phyloP scores from a whole-genome alignment of 331 rosid species.

The Pyracantha coccinea region DNA sequence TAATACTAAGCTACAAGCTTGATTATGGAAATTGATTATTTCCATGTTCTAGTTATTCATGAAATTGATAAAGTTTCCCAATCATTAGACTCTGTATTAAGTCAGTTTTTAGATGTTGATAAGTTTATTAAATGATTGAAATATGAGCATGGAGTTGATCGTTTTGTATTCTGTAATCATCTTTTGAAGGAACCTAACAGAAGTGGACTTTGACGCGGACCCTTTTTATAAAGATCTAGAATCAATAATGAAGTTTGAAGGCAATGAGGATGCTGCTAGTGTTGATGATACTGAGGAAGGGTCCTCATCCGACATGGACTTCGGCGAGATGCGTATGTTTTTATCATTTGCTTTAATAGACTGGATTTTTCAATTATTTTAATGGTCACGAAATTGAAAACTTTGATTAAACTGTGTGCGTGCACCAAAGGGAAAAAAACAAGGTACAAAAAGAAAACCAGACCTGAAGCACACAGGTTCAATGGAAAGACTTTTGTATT shows the following conservation, averaged over 20 bases:
- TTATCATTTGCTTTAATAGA: background rate
- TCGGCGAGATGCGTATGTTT: slow-evolving; percentile 39
- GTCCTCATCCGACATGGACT: slow-evolving; percentile 69
- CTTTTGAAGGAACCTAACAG: slow-evolving; percentile 56
- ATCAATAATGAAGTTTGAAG: slow-evolving; percentile 54
- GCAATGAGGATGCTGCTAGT: slow-evolving; percentile 30
- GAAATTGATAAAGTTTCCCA: background rate
- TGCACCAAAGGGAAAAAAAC: background rate
- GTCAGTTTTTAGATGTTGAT: background rate
- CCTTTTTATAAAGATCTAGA: slow-evolving; percentile 65
- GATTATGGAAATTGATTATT: background rate
- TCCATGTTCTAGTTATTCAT: background rate
- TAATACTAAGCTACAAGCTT: background rate
- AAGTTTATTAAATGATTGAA: background rate
- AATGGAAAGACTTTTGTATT: background rate
- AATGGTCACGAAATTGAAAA: no score
- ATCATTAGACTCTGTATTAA: background rate
- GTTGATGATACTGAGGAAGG: slow-evolving; percentile 49
- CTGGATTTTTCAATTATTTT: background rate
- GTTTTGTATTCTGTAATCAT: slow-evolving; percentile 9
- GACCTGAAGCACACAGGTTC: background rate
- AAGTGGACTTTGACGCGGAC: slow-evolving; percentile 72
- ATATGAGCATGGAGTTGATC: background rate
- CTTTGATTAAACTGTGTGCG: background rate
- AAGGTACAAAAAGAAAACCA: background rate